Evolutionary conservation across 352 stramenopile species (phyloP).

Genomic region (Phytophthora citricola): DNA sequence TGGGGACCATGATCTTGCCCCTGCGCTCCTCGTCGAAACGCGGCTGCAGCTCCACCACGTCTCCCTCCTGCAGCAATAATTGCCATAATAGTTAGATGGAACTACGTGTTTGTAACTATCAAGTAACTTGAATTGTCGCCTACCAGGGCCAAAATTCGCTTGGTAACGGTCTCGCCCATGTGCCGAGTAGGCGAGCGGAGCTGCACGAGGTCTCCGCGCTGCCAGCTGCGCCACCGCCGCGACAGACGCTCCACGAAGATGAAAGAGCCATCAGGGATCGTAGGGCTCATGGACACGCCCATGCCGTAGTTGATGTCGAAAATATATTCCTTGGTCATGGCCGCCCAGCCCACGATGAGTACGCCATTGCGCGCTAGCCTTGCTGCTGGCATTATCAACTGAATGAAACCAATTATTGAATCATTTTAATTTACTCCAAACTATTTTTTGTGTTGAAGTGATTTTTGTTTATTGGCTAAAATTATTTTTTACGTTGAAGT

Average conservation of each 20-base stretch:
- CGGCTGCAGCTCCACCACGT: constrained; percentile 81
- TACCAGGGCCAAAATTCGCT: constrained; percentile 88
- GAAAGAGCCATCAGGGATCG: constrained; percentile 81
- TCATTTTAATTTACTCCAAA: neutral
- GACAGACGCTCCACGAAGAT: constrained; percentile 86
- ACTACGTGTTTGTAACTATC: neutral
- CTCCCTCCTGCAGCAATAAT: constrained; percentile 63
- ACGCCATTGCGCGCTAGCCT: constrained; percentile 53
- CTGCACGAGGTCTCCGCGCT: constrained; percentile 86
- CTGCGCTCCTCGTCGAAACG: constrained; percentile 64
- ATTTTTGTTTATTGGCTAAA: neutral
- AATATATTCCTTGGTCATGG: constrained; percentile 67
- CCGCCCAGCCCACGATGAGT: constrained; percentile 69
- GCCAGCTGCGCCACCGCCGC: constrained; percentile 62
- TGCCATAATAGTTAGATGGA: neutral
- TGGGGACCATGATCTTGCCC: constrained; percentile 81
- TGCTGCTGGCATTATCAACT: constrained; percentile 5
- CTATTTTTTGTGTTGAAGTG: constrained; percentile 5
- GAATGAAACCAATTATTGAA: neutral
- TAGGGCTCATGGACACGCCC: constrained; percentile 85
- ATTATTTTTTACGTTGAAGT: too few species aligned
- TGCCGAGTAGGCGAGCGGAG: constrained; percentile 79
- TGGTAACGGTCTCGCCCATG: constrained; percentile 82
- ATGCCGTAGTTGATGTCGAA: constrained; percentile 88
- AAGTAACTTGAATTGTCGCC: neutral